Base-by-base conservation (phyloP, 495 filamentous ascomycete genomes). In the Cryomyces minteri region DNA sequence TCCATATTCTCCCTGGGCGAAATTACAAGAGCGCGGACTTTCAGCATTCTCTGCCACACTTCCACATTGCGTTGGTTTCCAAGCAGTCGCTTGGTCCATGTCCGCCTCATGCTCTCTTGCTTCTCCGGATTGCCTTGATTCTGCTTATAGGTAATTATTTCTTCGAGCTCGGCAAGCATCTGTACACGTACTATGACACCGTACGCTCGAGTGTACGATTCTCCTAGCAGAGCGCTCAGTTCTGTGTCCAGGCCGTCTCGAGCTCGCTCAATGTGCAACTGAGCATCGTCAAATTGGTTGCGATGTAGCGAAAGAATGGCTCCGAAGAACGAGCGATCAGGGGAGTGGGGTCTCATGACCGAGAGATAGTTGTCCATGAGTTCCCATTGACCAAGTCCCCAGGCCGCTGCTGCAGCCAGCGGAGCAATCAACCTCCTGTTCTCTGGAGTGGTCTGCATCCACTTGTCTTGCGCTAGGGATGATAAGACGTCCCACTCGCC, bases 91-190 rank as follows among this genome's bases (percentile, higher is more conserved):
- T 81, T 88, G 56, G 88, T 92, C 90, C 90, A 99, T 10, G 92
- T 99, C 37, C 73, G 67, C 28, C 92, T 76, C 80, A 99, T 82
- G 7, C 81, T 86, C 25, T 80, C 82, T 60, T 87, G 84, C 65
- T 88, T 94, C 49, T 84, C 79, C 8, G 66, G 67, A 36, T 88
- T 80, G 46, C 77, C 74, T 30, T 72, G 61, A 48, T 81, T 81
- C 54, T 95, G 88, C 64, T 99, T 96, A 65, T 96, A 99, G 4
- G 76, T 76, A 52, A 99, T 96, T 53, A 99, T 88, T 59, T 99
- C 90, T 60, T 99, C 90, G 4, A 99, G 71, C 59, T 99, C 90
- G 4, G 90, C 90, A 54, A 99, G 77, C 90, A 96, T 96, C 61
- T 99, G 90, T 5, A 96, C 86, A 14, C 90, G 78, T 31, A 99